Evolutionary conservation across 768 basidiomycete genomes (phyloP).

Genomic region (Serendipita sp.): DNA sequence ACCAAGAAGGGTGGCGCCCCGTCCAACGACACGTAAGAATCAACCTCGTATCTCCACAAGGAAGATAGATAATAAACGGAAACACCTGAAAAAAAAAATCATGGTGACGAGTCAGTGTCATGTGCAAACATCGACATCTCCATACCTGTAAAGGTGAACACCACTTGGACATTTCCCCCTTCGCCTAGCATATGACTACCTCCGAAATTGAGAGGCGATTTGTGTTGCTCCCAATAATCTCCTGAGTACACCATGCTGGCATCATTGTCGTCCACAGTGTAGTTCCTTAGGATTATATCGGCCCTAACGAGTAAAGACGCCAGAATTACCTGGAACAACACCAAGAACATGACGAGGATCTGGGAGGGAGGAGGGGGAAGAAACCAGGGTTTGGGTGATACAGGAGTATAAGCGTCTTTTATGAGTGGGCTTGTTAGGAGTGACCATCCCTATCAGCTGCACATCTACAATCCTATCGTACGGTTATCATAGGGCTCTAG

Average conservation of each 20-base stretch:
- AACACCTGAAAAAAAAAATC: neutral
- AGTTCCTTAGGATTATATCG: neutral
- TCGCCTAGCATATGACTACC: neutral
- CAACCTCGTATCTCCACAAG: neutral
- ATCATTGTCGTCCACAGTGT: neutral
- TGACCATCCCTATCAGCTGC: too few species aligned
- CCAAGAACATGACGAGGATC: too few species aligned
- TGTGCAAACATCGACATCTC: neutral
- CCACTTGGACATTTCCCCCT: neutral
- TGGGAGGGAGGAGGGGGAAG: too few species aligned
- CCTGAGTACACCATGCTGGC: neutral
- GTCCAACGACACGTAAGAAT: neutral
- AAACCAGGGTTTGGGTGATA: too few species aligned
- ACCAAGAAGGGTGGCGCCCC: neutral
- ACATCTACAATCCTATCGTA: too few species aligned
- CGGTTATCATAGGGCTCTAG: too few species aligned
- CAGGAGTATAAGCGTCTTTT: too few species aligned
- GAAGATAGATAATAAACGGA: neutral
- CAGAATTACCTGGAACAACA: too few species aligned
- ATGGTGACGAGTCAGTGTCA: neutral
- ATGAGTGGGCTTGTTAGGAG: too few species aligned
- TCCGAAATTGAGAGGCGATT: neutral
- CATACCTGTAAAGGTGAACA: conserved; percentile 3
- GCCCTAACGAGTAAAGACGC: neutral
- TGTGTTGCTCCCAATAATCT: neutral